Evolutionary conservation across 495 filamentous ascomycete genomes (phyloP), one percentile per base, ranked within the genome.

Genomic region (Penicillium argentinense): DNA sequence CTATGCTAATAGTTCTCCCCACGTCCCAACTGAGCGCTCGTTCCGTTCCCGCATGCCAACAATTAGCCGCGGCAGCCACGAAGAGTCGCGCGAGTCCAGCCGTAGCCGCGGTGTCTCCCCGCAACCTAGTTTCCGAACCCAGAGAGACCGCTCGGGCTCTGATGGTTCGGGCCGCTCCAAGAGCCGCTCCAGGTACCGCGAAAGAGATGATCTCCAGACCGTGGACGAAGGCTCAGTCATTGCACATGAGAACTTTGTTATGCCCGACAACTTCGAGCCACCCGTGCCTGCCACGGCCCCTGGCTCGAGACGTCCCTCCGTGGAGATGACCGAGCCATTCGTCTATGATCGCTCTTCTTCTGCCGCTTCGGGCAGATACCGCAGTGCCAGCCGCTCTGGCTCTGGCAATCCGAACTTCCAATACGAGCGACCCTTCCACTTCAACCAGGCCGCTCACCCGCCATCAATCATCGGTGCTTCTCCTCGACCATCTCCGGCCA

Each of bases 61-160:
- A 17, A 54, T 68, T 17, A 59, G 64, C 14, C 67, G 67, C n/a
- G 53, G 22, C 33, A 71, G 69, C 46, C 55, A 65, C 14, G 70
- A 73, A 12, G 69, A 62, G 11, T 71, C 66, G 6, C 59, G 63
- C 21, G 73, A 76, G 30, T 71, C 67, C 11, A 70, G 66, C 46
- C 63, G 57, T 13, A 73, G 69, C 56, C 71, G 70, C 22, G 59
- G 50, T 9, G 49, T 59, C 7, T 72, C 72, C 1, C 72, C 72
- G 9, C 57, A 64, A 39, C 53, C 58, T 8, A 57, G 56, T 21
- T 62, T 63, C 50, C 53, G 60, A 7, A 57, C 69, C 3, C 77
- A 76, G 22, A 66, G 82, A 22, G 80, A 83, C 38, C 75, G 83
- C 18, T 85, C 83, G 32, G 77, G 73, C 39, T 86, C 85, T 0